Conservation (phyloP, 192 early-diverging fungal species). For the Powellomyces hirtus region DNA sequence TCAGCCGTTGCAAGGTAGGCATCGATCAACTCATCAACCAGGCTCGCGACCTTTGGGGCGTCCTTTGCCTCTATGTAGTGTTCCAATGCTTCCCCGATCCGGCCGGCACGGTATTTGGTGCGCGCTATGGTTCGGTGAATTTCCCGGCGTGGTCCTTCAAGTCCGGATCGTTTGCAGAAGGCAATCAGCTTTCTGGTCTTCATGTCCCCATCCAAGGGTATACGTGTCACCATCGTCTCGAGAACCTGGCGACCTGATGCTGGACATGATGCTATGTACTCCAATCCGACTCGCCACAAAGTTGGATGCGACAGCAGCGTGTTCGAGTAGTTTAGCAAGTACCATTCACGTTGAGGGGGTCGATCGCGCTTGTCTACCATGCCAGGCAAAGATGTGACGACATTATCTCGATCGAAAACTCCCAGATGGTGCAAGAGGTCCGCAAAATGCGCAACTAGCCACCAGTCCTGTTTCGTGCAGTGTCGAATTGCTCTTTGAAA, state of each 20-base stretch:
- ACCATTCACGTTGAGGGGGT: slow-evolving; percentile 12
- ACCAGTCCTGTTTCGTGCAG: slow-evolving; percentile 23
- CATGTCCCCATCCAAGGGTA: slow-evolving; percentile 47
- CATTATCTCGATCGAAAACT: slow-evolving; percentile 47
- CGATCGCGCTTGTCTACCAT: neutral
- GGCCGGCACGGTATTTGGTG: slow-evolving; percentile 50
- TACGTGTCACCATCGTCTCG: slow-evolving; percentile 38
- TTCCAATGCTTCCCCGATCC: slow-evolving; percentile 58
- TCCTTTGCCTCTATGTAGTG: slow-evolving; percentile 60
- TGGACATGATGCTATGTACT: slow-evolving; percentile 43
- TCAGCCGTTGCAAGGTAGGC: slow-evolving; percentile 46
- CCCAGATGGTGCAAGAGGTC: slow-evolving; percentile 57
- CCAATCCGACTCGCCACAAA: slow-evolving; percentile 52
- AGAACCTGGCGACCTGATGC: slow-evolving; percentile 15
- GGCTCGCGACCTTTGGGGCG: slow-evolving; percentile 38
- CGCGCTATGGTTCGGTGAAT: slow-evolving; percentile 50
- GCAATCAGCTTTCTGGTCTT: slow-evolving; percentile 53
- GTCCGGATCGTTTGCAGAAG: slow-evolving; percentile 43
- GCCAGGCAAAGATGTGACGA: slow-evolving; percentile 19
- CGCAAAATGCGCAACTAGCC: slow-evolving; percentile 56
- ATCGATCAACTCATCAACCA: slow-evolving; percentile 58
- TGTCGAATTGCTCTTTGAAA: slow-evolving; percentile 19
- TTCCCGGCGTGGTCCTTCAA: slow-evolving; percentile 31
- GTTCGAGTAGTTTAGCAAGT: slow-evolving; percentile 26
- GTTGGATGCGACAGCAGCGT: slow-evolving; percentile 1